Evolutionary conservation across 352 stramenopile species (phyloP), one percentile per base, ranked within the genome.

Genomic region (Globisporangium cylindrosporum): DNA sequence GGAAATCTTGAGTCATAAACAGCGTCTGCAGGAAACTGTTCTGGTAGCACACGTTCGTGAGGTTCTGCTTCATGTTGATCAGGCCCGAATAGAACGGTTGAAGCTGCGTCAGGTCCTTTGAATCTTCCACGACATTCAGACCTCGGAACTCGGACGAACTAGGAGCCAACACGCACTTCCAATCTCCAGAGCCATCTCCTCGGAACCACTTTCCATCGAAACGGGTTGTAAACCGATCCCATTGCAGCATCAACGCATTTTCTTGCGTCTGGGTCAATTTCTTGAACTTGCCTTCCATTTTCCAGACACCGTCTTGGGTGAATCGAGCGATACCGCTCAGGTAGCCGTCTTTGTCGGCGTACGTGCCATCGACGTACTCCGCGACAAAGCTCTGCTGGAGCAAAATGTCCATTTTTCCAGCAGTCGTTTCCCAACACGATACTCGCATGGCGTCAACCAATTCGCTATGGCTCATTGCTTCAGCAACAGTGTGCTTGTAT

Each of bases 1-100:
- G 89, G 64, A 96, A 95, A 18, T 77, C 86, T 74, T 93, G 78
- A 1, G 90, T 95, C 80, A 94, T 89, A 72, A 95, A 96, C 24
- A 97, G 70, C 18, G 88, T 88, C 72, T 97, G 90, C 18, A 97
- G 59, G 51, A 96, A 95, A 59, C 86, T 95, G 79, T 97, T 97
- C 71, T 97, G 90, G 72, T 96, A 97, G 73, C 90, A 97, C 0
- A 97, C 88, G 51, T 97, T 97, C 6, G 88, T 95, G 55, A 97
- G 72, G 65, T 92, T 93, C 61, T 94, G 81, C 74, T 94, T 90
- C 89, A 95, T 96, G 71, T 97, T 97, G 53, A 96, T 79, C 58
- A 97, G 78, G 3, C 90, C 90, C 9, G 82, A 80, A 64, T 95
- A 94, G 60, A 88, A 95, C 20, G 88, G 89, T 60, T 90, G 84